Evolutionary conservation across 2,329 filamentous ascomycete species (phyloP), one percentile per base, ranked within the genome.

Genomic region (Bipolaris oryzae): DNA sequence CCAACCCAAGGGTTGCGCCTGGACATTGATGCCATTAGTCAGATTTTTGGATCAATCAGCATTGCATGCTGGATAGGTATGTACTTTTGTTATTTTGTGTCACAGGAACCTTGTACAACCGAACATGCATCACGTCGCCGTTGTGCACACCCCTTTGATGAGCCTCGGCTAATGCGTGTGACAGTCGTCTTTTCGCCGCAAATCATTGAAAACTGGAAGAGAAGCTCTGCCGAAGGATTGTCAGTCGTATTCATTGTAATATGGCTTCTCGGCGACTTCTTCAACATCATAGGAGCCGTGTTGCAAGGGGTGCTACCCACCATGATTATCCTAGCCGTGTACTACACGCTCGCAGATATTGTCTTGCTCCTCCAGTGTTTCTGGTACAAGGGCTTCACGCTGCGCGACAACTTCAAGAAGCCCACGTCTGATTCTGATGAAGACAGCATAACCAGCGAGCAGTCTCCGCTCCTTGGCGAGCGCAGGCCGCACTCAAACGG

Each of bases 231-330:
- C 55, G 92, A 97, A 74, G 94, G 92, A 2, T 83, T 98, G 1
- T 96, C 91, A 0, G 85, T 97, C 13, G 89, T 94, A 53, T 99
- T 98, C 80, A 87, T 98, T 71, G 88, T 96, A 58, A 86, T 96
- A 69, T 99, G 95, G 95, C 84, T 97, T 2, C 83, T 89, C 1
- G 95, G 95, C 50, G 95, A 99, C 87, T 88, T 97, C 64, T 97
- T 96, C 82, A 98, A 98, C 74, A 96, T 97, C 61, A 82, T 96
- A 2, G 94, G 94, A n/a, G 91, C 92, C 16, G 87, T 97, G 15
- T 77, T 97, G 10, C 94, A 98, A 75, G 90, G 91, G 53, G 94
- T 99, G 6, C 78, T 98, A 51, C 93, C 95, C 1, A 99, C 94
- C 0, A 97, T 98, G 92, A 88, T 91, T 60, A 96, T 96, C 50